These are phyloP conservation scores for Coemansia sp. DNA, from an alignment of 192 early-diverging fungal genomes.

Conservation along the genomic window DNA sequence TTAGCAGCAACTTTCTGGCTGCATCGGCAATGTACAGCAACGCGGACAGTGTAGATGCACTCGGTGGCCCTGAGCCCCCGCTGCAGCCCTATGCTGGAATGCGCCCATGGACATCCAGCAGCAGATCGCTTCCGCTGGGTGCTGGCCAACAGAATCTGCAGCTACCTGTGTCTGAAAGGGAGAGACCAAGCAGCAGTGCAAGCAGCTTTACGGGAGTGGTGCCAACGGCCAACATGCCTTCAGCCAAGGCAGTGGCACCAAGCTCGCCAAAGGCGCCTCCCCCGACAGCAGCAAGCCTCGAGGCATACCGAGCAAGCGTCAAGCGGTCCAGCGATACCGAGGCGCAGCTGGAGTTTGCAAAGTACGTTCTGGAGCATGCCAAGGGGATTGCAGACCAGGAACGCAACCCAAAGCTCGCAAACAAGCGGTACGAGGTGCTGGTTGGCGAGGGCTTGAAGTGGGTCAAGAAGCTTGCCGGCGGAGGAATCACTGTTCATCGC, in stretches of 20 bases:
- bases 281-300: conserved; percentile 42
- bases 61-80: conserved; percentile 8
- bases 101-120: conserved; percentile 47
- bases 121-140: conserved; percentile 39
- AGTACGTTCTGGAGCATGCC: conserved; percentile 79
- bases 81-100: conserved; percentile 18
- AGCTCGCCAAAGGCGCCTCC: conserved; percentile 35
- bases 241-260: conserved; percentile 14
- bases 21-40: conserved; percentile 21
- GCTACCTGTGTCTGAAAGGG: conserved; percentile 28
- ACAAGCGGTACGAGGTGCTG: conserved; percentile 71
- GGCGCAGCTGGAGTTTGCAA: conserved; percentile 83
- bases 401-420: conserved; percentile 64
- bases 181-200: conserved; percentile 38
- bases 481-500: conserved; percentile 62
- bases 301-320: conserved; percentile 46
- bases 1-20: conserved; percentile 2
- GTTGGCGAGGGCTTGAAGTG: conserved; percentile 80
- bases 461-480: conserved; percentile 78
- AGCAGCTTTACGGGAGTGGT: conserved; percentile 42
- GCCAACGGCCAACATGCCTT: conserved; percentile 34
- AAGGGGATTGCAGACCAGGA: conserved; percentile 65
- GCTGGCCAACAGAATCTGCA: neutral
- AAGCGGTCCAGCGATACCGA: conserved; percentile 66
- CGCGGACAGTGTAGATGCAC: conserved; percentile 33